Base-by-base conservation (phyloP, 1,284 basidiomycete species). In the Xerocomus alliaceus region DNA sequence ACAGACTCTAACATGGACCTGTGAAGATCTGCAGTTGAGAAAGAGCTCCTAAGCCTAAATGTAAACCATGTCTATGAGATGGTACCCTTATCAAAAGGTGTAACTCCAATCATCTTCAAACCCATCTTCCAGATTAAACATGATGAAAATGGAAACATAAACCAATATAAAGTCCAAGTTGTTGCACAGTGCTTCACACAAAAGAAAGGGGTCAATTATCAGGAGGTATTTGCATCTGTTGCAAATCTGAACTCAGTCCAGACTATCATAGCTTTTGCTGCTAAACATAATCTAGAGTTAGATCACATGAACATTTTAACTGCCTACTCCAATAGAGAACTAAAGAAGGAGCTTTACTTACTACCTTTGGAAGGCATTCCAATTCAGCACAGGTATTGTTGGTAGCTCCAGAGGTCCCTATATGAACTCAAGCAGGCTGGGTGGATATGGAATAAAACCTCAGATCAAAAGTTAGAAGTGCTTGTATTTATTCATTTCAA, bases 351-450 rank as follows among this genome's bases (percentile, higher is more conserved):
- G n/a, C n/a, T n/a, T n/a, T n/a, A n/a, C n/a, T n/a, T n/a, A n/a
- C n/a, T n/a, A n/a, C n/a, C n/a, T n/a, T n/a, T n/a, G n/a, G n/a
- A n/a, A n/a, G n/a, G n/a, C n/a, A n/a, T n/a, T n/a, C n/a, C n/a
- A n/a, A n/a, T 58, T 15, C 48, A 45, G 41, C 34, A 44, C 1
- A 26, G 37, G 8, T 26, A 63, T 1, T 61, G 59, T 5, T 61
- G 57, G 50, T 31, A 28, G 8, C 51, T 62, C 32, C 10, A 4
- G 20, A 3, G 1, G 6, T 62, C 48, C 13, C 1, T 63, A 0
- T 63, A 63, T 45, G 37, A 61, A 13, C 51, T 63, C 0, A 63
- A 63, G 9, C 55, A 48, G n/a, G 46, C 46, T 13, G 31, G 46
- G 12, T 8, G 5, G 8, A 48, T n/a, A 11, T 48, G 46, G 28